A percentile compares a stretch with the other conserved stretches of the same genome.
These are phyloP conservation scores for Radiomyces spectabilis DNA, from an alignment of 192 early-diverging fungal species.

Conservation along the genomic window DNA sequence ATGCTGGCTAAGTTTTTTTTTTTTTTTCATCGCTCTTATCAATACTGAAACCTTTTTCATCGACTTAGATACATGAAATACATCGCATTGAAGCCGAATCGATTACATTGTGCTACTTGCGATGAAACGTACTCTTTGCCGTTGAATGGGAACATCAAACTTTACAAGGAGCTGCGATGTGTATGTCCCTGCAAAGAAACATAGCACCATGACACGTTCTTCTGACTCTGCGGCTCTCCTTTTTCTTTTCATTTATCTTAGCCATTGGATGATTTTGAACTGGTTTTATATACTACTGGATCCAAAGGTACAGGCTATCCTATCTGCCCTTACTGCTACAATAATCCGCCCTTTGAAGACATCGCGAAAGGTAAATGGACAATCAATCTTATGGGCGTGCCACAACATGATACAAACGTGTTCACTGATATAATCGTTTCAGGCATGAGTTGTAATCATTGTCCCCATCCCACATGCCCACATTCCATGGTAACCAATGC, in stretches of 20 bases:
- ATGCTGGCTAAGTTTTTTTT: no score
- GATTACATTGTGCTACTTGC: conserved; percentile 42
- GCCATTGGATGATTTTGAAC: conserved; percentile 48
- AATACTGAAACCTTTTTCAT: neutral
- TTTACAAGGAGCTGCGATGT: conserved; percentile 30
- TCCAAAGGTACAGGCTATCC: conserved; percentile 50
- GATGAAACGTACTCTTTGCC: conserved; percentile 45
- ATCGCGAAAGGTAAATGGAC: conserved; percentile 28
- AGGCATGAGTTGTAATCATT: conserved; percentile 48
- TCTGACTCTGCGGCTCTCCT: neutral
- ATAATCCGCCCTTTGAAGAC: conserved; percentile 44
- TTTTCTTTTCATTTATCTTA: conserved; percentile 1
- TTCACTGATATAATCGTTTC: no score
- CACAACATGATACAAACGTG: neutral
- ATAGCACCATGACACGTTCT: neutral
- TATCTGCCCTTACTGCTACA: conserved; percentile 46
- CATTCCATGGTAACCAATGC: conserved; percentile 40
- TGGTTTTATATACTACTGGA: conserved; percentile 43
- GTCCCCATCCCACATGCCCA: conserved; percentile 38
- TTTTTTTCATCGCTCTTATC: no score
- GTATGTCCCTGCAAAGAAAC: conserved; percentile 9
- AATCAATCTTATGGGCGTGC: no score
- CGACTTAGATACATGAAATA: conserved; percentile 37
- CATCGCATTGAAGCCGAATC: conserved; percentile 32
- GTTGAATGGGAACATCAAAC: conserved; percentile 39